Base-by-base conservation (phyloP, 495 filamentous ascomycete genomes). In the Annulohypoxylon moriforme region DNA sequence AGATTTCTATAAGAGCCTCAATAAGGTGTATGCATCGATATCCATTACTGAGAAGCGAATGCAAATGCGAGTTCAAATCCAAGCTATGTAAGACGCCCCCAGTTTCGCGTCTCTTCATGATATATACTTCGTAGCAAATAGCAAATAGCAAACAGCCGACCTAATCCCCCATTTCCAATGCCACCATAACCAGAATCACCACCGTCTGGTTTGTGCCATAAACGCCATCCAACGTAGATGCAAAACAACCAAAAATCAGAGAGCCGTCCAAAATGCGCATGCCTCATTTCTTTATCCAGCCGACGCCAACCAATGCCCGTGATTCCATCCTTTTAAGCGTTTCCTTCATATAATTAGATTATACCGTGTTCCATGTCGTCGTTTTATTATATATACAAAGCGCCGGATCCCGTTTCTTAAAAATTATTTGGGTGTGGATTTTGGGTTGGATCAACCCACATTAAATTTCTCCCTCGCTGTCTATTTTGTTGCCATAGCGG, bases 401-500 rank as follows among this genome's bases (percentile, higher is more conserved):
- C 46, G 0, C 4, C 1, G 16, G 1, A 8, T 6, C 6, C 42
- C 42, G 5, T 20, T 18, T 22, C 18, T 13, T 47, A 47, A 14
- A 24, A 24, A 14, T 29, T 36, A 40, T 40, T 34, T 46, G 42
- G n/a, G 24, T 64, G 42, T 24, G 22, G 42, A 44, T 52, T 4
- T 3, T 24, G n/a, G 34, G 24, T 50, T 8, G 3, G 25, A 52
- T 25, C 75, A 83, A 69, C 83, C 83, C 83, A 85, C 79, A 84
- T 81, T 57, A 81, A 49, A 64, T 84, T 83, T 44, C 82, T 75
- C 66, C 81, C 81, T 68, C 81, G 81, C 64, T 80, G 78, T 58
- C 83, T 64, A 53, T 84, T 82, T 76, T 85, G 83, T 76, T 85
- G 83, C 83, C 83, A 85, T 16, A 85, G 71, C 36, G 82, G 83